Base-by-base conservation (phyloP, 2,329 filamentous ascomycete genomes). In the Claviceps digitariae region DNA sequence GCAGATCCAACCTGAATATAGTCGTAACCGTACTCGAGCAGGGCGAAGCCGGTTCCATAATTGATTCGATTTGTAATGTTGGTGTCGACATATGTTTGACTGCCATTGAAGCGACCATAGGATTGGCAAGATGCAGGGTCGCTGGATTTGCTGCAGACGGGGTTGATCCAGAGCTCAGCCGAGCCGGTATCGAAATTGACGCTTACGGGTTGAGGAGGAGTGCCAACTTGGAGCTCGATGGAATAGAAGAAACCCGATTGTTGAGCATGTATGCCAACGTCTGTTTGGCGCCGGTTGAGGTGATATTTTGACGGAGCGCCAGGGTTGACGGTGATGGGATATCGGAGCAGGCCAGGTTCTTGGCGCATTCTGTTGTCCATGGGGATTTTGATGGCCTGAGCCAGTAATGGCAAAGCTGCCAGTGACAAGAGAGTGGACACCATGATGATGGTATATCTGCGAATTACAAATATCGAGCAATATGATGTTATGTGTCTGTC, bases 141-240 rank as follows among this genome's bases (percentile, higher is more conserved):
- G 6, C 55, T 50, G 1, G 67, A 59, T 44, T 65, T 66, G 51
- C 58, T 58, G 58, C 70, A 73, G 8, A 65, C 60, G 7, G 70
- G 70, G 53, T 72, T 71, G 40, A 73, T 67, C 70, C 70, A 73
- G 5, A 71, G 63, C 57, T 72, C 69, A 9, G 63, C 61, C 4
- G 70, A 72, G 17, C 69, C 69, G 0, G 70, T 72, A 54, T 73
- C 70, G 49, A 73, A 64, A 55, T 68, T 64, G 55, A 72, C 67
- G 36, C 61, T 67, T 46, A 72, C 66, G 4, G 57, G 52, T 53
- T 72, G 68, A 5, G 63, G 61, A 4, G 70, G 70, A 0, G 65
- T 69, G 9, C 70, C 70, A 38, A 73, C 59, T 13, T 57, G 55
- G 21, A 73, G 54, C 17, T 70, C 65, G 47, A 71, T 68, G 41